A percentile compares a stretch with the other conserved stretches of the same genome.
These are phyloP conservation scores for Starmerella roubikii DNA, from an alignment of 805 yeast genomes.

Conservation along the genomic window DNA sequence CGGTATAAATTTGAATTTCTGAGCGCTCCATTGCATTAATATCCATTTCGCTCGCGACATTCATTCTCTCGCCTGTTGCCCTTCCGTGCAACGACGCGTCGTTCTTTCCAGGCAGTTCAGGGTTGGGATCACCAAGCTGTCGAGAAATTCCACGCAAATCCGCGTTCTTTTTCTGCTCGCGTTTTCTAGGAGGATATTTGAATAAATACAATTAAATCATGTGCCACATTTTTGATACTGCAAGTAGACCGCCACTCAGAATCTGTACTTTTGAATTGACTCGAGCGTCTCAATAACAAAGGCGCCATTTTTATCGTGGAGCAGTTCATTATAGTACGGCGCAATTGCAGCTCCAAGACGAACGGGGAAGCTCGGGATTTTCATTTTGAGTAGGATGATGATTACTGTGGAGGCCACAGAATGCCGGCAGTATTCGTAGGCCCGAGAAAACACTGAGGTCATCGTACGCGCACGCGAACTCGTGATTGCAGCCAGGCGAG, in stretches of 20 bases:
- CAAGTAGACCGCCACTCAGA: neutral
- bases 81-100: neutral
- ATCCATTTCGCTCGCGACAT: constrained; percentile 9
- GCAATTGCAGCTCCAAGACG: constrained; percentile 11
- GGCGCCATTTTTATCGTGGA: constrained; percentile 2
- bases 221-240: too few species aligned
- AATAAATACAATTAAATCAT: too few species aligned
- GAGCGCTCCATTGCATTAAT: constrained; percentile 7
- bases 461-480: constrained; percentile 14
- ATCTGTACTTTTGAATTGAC: neutral
- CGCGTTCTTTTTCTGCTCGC: too few species aligned
- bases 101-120: neutral
- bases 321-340: constrained; percentile 4
- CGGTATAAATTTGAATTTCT: constrained; percentile 1
- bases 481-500: constrained; percentile 10
- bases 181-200: too few species aligned
- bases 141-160: too few species aligned
- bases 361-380: constrained; percentile 19
- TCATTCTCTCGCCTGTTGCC: neutral
- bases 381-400: constrained; percentile 8
- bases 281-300: neutral
- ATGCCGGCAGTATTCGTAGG: constrained; percentile 11
- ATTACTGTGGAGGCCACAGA: constrained; percentile 9
- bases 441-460: constrained; percentile 10
- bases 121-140: too few species aligned